A percentile compares a stretch with the other conserved stretches of the same genome.
phyloP scores from a whole-genome alignment of 2,329 filamentous ascomycete species.

The Plectosphaerella cucumerina region DNA sequence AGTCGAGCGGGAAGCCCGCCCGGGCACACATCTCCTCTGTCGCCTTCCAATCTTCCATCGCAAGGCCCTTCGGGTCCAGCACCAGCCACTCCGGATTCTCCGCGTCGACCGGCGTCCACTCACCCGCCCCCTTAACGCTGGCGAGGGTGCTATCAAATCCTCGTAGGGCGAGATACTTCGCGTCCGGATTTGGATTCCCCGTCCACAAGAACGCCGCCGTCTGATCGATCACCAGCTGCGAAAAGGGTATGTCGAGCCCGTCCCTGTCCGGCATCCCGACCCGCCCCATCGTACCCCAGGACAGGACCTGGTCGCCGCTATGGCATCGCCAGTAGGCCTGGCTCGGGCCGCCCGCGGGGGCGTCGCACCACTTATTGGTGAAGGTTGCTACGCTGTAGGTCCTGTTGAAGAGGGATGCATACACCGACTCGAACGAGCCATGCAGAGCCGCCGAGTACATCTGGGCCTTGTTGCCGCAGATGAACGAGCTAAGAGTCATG shows the following conservation, averaged over 20 bases:
- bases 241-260: conserved; percentile 26
- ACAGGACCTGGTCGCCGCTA: conserved; percentile 31
- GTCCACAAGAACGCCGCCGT: conserved; percentile 27
- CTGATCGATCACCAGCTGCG: conserved; percentile 26
- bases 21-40: neutral
- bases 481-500: conserved; percentile 15
- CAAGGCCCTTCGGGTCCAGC: neutral
- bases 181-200: conserved; percentile 24
- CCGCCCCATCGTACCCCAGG: conserved; percentile 28
- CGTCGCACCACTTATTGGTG: conserved; percentile 22
- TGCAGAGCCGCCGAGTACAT: conserved; percentile 25
- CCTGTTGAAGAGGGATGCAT: conserved; percentile 33
- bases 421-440: conserved; percentile 22
- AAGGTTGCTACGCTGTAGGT: conserved; percentile 29
- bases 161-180: conserved; percentile 22
- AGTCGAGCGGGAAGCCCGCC: neutral
- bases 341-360: conserved; percentile 28
- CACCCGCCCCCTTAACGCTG: conserved; percentile 18
- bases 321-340: conserved; percentile 37
- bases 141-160: conserved; percentile 21
- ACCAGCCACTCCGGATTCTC: neutral
- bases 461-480: conserved; percentile 28
- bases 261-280: conserved; percentile 28
- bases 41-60: neutral
- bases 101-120: conserved; percentile 19